Evolutionary conservation across 225 moss, liverwort and hornwort species (phyloP), one percentile per base, ranked within the genome.

Genomic region (Marchantia paleacea): DNA sequence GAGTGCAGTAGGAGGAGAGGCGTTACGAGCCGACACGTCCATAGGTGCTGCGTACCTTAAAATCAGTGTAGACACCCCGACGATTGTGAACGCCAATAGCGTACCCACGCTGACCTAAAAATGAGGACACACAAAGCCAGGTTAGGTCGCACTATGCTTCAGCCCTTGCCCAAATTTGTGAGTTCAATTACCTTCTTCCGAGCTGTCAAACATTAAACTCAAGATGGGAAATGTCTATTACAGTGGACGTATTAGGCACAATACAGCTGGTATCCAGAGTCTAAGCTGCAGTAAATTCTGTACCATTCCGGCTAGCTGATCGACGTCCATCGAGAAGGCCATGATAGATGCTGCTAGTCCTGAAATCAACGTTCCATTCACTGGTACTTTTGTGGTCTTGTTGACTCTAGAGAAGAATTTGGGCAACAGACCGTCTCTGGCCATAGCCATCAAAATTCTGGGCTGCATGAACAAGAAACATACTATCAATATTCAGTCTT

Each of bases 401-500:
- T 94, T 90, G 12, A 99, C 64, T 26, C 75, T 82, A 30, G 94
- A 81, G 82, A 99, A 90, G 80, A 99, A 95, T 10, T 88, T 88
- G 7, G 99, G 99, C 22, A 99, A 88, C 80, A 99, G 87, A 28
- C 95, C 95, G 85, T 99, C 99, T 79, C 99, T 91, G 18, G 95
- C 90, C 99, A 99, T 99, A 14, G 99, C 99, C 99, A 99, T 94
- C 82, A 95, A 80, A 52, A 99, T 99, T 90, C 99, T 95, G 79
- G 99, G 99, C 99, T 99, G 93, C 80, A 89, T 83, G 82, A 81
- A 85, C 69, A 85, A 80, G 20, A 39, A 39, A 39, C 39, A 39
- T 39, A 39, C 39, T 39, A 39, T 39, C 39, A 39, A 39, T 39
- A 39, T 39, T 39, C 39, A 39, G 39, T 39, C 39, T 39, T 39